Evolutionary conservation across 2,329 filamentous ascomycete species (phyloP), one percentile per base, ranked within the genome.

Genomic region (Ascocoryne sarcoides): DNA sequence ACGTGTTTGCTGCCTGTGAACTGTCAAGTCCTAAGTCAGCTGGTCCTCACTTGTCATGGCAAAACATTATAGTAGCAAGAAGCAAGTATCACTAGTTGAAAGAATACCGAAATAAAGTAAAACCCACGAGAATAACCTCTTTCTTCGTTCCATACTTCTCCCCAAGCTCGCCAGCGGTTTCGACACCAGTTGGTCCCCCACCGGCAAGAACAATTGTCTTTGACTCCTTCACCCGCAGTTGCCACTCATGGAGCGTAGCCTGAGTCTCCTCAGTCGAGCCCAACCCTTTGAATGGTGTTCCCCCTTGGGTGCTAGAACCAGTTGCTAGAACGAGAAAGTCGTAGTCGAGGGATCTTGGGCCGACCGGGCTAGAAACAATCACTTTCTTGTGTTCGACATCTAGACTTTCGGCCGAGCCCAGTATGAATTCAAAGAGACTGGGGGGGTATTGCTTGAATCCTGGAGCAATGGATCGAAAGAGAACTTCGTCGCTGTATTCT

Each of bases 301-400:
- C 58, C 4, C 62, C 65, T 16, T 52, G 59, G 21, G 65, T 62
- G 19, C 61, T 60, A 3, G 68, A 59, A 5, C 75, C 75, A 2
- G 75, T 79, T 8, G 73, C 72, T 32, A 79, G 58, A 44, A 79
- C 53, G 10, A 78, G 60, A 16, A 65, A 66, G 47, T 75, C 65
- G 51, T 78, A 79, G 15, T 45, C 44, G 4, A 60, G 57, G n/a
- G 51, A 49, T 4, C 44, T 53, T 5, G 59, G 62, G 4, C 55
- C 61, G 10, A 23, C 35, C 32, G 57, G 60, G 21, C 61, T 55
- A 16, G 58, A 47, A 10, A 75, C 61, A 1, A 54, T 56, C 17
- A 76, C 66, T 0, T 55, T 60, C 45, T 69, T 70, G 33, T 45
- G 45, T 2, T 56, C 56, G 0, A 65, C 56, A 33, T 70, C 65